Evolutionary conservation across 2,329 filamentous ascomycete genomes (phyloP).

Genomic region (Microcyclospora pomicola): DNA sequence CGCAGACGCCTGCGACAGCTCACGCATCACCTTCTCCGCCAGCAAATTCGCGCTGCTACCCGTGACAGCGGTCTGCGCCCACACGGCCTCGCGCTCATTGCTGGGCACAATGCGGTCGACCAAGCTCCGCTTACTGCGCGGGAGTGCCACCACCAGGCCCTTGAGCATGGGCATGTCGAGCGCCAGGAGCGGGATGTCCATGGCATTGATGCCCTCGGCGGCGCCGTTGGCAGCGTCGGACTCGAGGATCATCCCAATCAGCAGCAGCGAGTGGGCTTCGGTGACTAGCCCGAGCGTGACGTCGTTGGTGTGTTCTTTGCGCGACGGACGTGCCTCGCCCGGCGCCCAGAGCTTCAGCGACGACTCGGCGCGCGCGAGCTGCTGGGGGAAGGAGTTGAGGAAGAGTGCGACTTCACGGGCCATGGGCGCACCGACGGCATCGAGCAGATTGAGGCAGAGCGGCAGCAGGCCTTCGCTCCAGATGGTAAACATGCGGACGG

Average conservation of each 20-base stretch:
- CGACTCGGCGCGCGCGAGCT: constrained; percentile 58
- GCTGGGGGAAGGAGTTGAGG: constrained; percentile 73
- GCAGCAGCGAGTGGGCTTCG: constrained; percentile 65
- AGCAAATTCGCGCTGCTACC: not conserved
- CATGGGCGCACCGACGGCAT: constrained; percentile 64
- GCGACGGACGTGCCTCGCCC: constrained; percentile 23
- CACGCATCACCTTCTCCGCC: not conserved
- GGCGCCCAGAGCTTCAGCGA: not conserved
- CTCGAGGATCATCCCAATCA: constrained; percentile 60
- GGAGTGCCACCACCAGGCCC: constrained; percentile 73
- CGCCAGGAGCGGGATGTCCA: constrained; percentile 55
- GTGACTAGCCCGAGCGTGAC: constrained; percentile 60
- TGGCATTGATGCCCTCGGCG: constrained; percentile 43
- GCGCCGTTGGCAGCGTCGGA: constrained; percentile 50
- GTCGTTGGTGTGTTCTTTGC: constrained; percentile 39
- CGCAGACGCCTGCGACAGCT: not conserved
- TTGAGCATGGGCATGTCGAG: constrained; percentile 62
- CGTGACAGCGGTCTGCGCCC: constrained; percentile 35
- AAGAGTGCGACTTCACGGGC: constrained; percentile 77
- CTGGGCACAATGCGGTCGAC: constrained; percentile 60
- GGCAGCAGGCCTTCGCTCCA: constrained; percentile 84
- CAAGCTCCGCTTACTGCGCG: constrained; percentile 49
- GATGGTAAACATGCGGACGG: constrained; percentile 66
- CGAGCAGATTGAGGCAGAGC: constrained; percentile 74
- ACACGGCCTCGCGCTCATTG: constrained; percentile 57